A percentile compares a stretch with the other conserved stretches of the same genome.
Evolutionary conservation across 257 asterid genomes (phyloP).

Genomic region (Rhazya stricta): DNA sequence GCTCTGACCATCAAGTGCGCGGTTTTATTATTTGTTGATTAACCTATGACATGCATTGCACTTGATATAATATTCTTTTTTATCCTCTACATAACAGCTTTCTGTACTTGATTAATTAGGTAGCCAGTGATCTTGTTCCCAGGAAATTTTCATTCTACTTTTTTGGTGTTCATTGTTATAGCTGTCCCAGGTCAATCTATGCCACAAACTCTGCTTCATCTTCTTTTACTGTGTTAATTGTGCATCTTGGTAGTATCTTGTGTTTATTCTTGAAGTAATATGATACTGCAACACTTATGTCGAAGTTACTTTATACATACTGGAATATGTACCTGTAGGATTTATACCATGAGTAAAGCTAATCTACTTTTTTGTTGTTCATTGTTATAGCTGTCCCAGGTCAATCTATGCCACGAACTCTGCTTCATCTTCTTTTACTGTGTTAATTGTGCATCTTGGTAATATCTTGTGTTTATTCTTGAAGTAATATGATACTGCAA

Average conservation of each 20-base stretch:
- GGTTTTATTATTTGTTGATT: not conserved
- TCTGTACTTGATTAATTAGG: not conserved
- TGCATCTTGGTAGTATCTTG: not conserved
- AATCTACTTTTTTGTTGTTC: not conserved
- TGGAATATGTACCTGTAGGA: not conserved
- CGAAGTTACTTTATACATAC: not conserved
- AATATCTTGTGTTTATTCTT: conserved; percentile 1
- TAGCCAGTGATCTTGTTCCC: not conserved
- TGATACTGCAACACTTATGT: not conserved
- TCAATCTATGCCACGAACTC: too few species aligned
- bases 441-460: not conserved
- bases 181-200: not conserved
- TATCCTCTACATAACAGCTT: not conserved
- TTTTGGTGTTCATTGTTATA: not conserved
- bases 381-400: not conserved
- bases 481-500: not conserved
- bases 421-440: not conserved
- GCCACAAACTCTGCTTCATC: too few species aligned
- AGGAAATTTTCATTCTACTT: not conserved
- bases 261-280: not conserved
- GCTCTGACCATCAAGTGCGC: not conserved
- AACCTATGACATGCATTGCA: not conserved
- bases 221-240: not conserved
- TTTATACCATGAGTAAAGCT: not conserved
- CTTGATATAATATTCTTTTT: not conserved